Evolutionary conservation across 2,329 filamentous ascomycete genomes (phyloP).

Genomic region (Colletotrichum graminicola): DNA sequence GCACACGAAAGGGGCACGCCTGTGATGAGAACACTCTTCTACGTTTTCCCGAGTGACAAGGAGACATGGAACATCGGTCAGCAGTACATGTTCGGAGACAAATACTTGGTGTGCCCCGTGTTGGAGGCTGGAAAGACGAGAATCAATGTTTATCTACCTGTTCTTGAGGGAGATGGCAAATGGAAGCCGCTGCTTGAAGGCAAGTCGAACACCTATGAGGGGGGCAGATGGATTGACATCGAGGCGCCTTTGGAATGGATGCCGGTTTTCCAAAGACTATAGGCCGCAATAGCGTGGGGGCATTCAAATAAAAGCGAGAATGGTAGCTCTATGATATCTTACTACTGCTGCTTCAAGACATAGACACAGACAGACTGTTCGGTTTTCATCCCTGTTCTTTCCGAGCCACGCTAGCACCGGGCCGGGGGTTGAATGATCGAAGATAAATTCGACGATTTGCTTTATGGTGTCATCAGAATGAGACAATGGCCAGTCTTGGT

Average conservation of each 20-base stretch:
- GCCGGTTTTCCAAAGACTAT: conserved; percentile 39
- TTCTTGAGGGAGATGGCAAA: conserved; percentile 18
- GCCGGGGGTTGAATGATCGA: accelerated
- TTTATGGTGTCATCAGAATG: background rate
- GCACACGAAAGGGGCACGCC: conserved; percentile 71
- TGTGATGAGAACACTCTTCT: conserved; percentile 73
- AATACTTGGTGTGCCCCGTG: conserved; percentile 70
- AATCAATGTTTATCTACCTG: conserved; percentile 65
- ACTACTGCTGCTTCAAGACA: background rate
- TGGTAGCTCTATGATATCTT: background rate
- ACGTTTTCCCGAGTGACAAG: conserved; percentile 70
- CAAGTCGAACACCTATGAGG: conserved; percentile 16
- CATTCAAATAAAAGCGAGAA: background rate
- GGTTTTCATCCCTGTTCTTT: background rate
- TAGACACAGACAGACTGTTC: background rate
- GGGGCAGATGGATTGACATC: conserved; percentile 37
- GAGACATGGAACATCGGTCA: conserved; percentile 68
- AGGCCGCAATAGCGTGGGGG: background rate
- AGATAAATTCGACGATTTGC: background rate
- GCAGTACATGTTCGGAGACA: conserved; percentile 73
- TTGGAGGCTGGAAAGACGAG: conserved; percentile 60
- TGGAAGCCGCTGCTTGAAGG: conserved; percentile 35
- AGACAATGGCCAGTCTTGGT: background rate
- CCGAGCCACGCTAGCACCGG: too few relatives aligned
- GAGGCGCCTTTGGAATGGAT: conserved; percentile 43